Conservation (phyloP, 371 early-diverging fungal genomes). For the Rhizopus delemar region DNA sequence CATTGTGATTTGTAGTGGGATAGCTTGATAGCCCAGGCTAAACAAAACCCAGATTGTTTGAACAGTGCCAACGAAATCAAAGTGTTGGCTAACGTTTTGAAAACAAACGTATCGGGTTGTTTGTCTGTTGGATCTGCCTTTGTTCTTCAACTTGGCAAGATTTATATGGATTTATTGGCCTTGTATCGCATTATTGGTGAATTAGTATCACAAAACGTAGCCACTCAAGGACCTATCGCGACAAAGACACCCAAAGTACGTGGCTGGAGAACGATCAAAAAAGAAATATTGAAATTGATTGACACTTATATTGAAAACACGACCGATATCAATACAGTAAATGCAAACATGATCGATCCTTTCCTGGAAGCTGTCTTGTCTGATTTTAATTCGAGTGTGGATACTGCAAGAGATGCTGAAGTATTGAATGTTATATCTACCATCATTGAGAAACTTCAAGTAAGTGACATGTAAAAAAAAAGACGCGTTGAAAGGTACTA, state of each 20-base stretch:
- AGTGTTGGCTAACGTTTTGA: slow-evolving; percentile 87
- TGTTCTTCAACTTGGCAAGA: slow-evolving; percentile 80
- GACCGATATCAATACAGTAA: slow-evolving; percentile 76
- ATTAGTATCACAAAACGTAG: slow-evolving; percentile 80
- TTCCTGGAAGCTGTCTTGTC: slow-evolving; percentile 88
- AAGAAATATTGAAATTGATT: slow-evolving; percentile 87
- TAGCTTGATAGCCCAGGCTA: slow-evolving; percentile 72
- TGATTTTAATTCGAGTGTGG: slow-evolving; percentile 85
- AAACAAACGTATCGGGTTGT: slow-evolving; percentile 93
- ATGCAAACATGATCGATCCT: slow-evolving; percentile 82
- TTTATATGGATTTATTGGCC: slow-evolving; percentile 87
- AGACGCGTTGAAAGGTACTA: not conserved
- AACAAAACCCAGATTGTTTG: slow-evolving; percentile 69
- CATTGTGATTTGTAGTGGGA: slow-evolving; percentile 66
- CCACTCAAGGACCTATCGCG: slow-evolving; percentile 70
- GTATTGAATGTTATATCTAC: slow-evolving; percentile 90
- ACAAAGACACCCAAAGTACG: slow-evolving; percentile 91
- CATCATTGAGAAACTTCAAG: slow-evolving; percentile 79
- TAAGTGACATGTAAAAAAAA: slow-evolving; percentile 30
- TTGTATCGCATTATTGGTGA: slow-evolving; percentile 87
- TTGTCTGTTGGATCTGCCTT: slow-evolving; percentile 86
- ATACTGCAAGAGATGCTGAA: slow-evolving; percentile 91
- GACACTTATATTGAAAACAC: slow-evolving; percentile 85
- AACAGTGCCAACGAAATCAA: slow-evolving; percentile 83
- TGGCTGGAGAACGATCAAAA: slow-evolving; percentile 91